phyloP scores from a whole-genome alignment of 2,329 filamentous ascomycete species.

The Macrophomina phaseolina region DNA sequence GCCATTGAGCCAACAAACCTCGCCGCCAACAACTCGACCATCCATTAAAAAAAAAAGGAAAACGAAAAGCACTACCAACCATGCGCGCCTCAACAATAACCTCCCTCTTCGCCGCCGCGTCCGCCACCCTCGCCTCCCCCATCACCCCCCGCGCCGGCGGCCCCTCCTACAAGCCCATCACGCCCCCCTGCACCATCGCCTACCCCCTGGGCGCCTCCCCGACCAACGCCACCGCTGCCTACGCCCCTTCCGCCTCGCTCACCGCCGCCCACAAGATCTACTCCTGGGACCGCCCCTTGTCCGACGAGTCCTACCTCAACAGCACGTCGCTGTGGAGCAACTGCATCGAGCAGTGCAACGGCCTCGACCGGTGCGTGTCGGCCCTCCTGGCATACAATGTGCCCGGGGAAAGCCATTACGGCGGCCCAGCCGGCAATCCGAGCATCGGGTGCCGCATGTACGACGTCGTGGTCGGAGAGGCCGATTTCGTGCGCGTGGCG shows the following conservation, averaged over 20 bases:
- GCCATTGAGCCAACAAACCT: neutral
- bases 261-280: slow-evolving; percentile 14
- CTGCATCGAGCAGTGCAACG: slow-evolving; percentile 27
- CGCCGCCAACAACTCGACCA: neutral
- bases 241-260: slow-evolving; percentile 35
- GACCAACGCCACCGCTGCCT: slow-evolving; percentile 17
- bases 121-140: neutral
- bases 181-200: slow-evolving; percentile 11
- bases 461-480: neutral
- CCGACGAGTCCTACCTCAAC: slow-evolving; percentile 23
- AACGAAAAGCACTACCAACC: neutral
- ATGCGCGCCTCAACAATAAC: slow-evolving; percentile 1
- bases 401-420: slow-evolving; percentile 9
- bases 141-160: slow-evolving; percentile 24
- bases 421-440: neutral
- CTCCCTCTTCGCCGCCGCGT: neutral
- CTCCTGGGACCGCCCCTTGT: slow-evolving; percentile 19
- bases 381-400: slow-evolving; percentile 26
- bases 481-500: neutral
- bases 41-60: neutral
- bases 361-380: slow-evolving; percentile 6
- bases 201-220: neutral
- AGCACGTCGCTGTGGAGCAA: slow-evolving; percentile 13
- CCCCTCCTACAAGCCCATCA: slow-evolving; percentile 14
- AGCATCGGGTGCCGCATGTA: slow-evolving; percentile 24